These are phyloP conservation scores for Eimeria necatrix DNA, from an alignment of 169 alveolate species.

Conservation along the genomic window DNA sequence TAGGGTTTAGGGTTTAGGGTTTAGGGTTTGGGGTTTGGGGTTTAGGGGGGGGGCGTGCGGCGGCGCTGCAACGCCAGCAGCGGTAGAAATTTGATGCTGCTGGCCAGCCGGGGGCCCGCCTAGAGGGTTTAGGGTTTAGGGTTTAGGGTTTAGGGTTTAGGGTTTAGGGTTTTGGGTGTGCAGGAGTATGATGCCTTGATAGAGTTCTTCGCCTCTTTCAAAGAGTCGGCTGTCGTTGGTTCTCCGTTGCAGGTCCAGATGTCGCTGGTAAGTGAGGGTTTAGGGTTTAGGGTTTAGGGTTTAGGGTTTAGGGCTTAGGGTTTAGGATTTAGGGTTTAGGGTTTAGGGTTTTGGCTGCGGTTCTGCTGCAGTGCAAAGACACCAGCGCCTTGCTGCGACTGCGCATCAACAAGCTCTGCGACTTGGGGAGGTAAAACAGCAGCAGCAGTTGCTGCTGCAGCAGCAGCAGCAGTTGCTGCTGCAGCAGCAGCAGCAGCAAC, in stretches of 20 bases:
- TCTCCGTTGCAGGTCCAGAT: background rate
- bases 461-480: background rate
- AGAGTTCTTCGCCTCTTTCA: background rate
- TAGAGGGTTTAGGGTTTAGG: background rate
- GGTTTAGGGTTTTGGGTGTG: background rate
- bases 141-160: background rate
- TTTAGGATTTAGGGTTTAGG: background rate
- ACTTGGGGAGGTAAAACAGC: background rate
- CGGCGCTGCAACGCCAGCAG: background rate
- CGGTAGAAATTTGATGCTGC: background rate
- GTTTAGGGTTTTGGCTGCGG: background rate
- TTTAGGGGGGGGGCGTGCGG: background rate
- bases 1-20: conserved; percentile 42
- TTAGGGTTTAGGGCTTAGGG: background rate
- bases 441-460: background rate
- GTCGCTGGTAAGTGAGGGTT: background rate
- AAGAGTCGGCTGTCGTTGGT: background rate
- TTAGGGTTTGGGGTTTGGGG: conserved; percentile 6
- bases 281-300: background rate
- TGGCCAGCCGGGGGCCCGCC: no score
- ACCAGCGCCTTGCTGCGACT: background rate
- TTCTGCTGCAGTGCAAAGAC: background rate
- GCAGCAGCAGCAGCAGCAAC: no score
- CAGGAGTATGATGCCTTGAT: background rate
- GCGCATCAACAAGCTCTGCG: background rate